These are phyloP conservation scores for Phoma sp. DNA, from an alignment of 2,329 filamentous ascomycete species.

Conservation along the genomic window DNA sequence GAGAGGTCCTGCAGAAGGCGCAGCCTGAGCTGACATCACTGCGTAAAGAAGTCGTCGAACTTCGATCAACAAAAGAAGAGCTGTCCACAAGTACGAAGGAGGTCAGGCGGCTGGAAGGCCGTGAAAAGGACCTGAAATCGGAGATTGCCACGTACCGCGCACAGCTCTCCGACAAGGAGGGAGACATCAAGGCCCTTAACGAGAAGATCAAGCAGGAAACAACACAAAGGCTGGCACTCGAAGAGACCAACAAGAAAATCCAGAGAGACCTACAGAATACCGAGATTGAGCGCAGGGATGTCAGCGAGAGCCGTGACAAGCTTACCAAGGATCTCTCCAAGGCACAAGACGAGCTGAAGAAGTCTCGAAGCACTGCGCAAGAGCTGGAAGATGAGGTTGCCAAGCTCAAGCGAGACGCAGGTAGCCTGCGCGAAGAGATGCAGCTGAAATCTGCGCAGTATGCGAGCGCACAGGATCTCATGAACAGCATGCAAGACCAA, in stretches of 20 bases:
- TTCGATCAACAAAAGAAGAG: slow-evolving; percentile 79
- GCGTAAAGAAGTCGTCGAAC: slow-evolving; percentile 74
- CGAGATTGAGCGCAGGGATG: slow-evolving; percentile 80
- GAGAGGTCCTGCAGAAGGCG: slow-evolving; percentile 79
- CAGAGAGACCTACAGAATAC: slow-evolving; percentile 79
- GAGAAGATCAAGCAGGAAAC: slow-evolving; percentile 80
- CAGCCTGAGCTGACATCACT: slow-evolving; percentile 85
- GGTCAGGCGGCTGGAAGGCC: slow-evolving; percentile 77
- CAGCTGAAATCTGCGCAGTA: slow-evolving; percentile 87
- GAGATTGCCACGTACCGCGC: slow-evolving; percentile 76
- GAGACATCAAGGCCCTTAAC: slow-evolving; percentile 77
- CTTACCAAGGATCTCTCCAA: slow-evolving; percentile 71
- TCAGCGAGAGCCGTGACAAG: slow-evolving; percentile 75
- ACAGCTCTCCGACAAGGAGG: slow-evolving; percentile 74
- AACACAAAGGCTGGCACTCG: slow-evolving; percentile 72
- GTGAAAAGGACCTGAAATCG: slow-evolving; percentile 79
- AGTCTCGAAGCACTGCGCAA: slow-evolving; percentile 64
- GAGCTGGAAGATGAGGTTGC: slow-evolving; percentile 77
- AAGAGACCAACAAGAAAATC: slow-evolving; percentile 77
- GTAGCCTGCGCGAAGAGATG: slow-evolving; percentile 75
- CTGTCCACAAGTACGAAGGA: slow-evolving; percentile 68
- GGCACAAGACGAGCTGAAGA: slow-evolving; percentile 72
- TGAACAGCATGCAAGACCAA: slow-evolving; percentile 93
- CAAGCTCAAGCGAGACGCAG: slow-evolving; percentile 71
- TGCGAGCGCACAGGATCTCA: slow-evolving; percentile 79